Evolutionary conservation across 495 filamentous ascomycete species (phyloP).

Genomic region (Hyaloscypha hepaticicola): DNA sequence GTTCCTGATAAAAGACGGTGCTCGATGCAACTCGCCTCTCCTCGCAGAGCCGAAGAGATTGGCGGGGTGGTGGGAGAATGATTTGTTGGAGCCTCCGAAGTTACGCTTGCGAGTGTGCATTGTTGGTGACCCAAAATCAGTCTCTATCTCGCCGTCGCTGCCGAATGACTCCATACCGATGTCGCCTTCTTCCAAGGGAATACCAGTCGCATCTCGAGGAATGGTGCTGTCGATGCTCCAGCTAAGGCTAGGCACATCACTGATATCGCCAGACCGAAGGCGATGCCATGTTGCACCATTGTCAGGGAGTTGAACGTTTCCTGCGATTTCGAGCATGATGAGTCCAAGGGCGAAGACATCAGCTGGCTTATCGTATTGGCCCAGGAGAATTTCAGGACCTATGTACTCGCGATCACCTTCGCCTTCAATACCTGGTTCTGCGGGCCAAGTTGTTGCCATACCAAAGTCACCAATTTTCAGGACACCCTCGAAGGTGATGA

Average conservation of each 20-base stretch:
- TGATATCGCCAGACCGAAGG: slow-evolving; percentile 82
- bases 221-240: slow-evolving; percentile 70
- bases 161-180: slow-evolving; percentile 37
- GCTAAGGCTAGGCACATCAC: slow-evolving; percentile 79
- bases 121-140: slow-evolving; percentile 32
- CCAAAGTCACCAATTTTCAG: slow-evolving; percentile 97
- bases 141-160: slow-evolving; percentile 35
- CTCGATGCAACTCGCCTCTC: slow-evolving; percentile 63
- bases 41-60: slow-evolving; percentile 34
- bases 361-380: slow-evolving; percentile 81
- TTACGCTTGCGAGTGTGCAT: slow-evolving; percentile 30
- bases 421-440: slow-evolving; percentile 71
- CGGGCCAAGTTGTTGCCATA: slow-evolving; percentile 80
- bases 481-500: slow-evolving; percentile 86
- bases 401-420: slow-evolving; percentile 97
- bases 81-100: slow-evolving; percentile 28
- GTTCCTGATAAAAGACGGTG: slow-evolving; percentile 86
- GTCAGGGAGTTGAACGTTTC: slow-evolving; percentile 86
- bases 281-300: slow-evolving; percentile 88
- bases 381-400: slow-evolving; percentile 83
- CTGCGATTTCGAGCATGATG: slow-evolving; percentile 90
- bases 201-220: slow-evolving; percentile 72
- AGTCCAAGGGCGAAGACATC: slow-evolving; percentile 93
- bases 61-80: slow-evolving; percentile 44
- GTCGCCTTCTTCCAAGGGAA: slow-evolving; percentile 46